These are phyloP conservation scores for Tricholoma saponaceum DNA, from an alignment of 768 basidiomycete species.

Conservation along the genomic window DNA sequence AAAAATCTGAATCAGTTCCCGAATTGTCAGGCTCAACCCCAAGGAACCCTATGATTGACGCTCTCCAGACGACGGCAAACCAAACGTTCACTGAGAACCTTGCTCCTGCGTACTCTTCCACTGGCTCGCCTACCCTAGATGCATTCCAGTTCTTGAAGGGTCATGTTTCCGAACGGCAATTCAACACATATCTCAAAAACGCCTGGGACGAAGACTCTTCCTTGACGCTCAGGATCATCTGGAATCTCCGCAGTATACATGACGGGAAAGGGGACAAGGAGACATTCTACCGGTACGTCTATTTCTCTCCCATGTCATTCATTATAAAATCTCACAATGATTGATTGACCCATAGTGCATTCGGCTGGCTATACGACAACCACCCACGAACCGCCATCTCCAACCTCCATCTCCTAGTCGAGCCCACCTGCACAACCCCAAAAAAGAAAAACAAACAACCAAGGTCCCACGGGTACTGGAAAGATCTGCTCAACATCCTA, in stretches of 20 bases:
- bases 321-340: not conserved
- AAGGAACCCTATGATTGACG: constrained; percentile 52
- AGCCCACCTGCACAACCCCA: constrained; percentile 40
- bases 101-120: constrained; percentile 49
- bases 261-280: constrained; percentile 63
- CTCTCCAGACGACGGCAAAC: constrained; percentile 37
- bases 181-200: constrained; percentile 35
- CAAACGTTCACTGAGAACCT: constrained; percentile 46
- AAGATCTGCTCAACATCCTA: constrained; percentile 69
- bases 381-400: constrained; percentile 67
- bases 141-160: constrained; percentile 46
- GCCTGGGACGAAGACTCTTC: constrained; percentile 58
- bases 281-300: constrained; percentile 49
- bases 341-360: constrained; percentile 34
- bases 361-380: constrained; percentile 64
- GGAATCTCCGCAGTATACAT: constrained; percentile 65
- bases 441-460: constrained; percentile 24
- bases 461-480: constrained; percentile 64
- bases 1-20: not conserved
- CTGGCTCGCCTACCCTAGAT: constrained; percentile 48
- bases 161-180: constrained; percentile 9
- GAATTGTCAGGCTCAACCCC: constrained; percentile 9
- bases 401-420: constrained; percentile 53
- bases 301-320: not conserved
- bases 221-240: constrained; percentile 62